Percentiles rank a stretch among this genome's conserved stretches.
phyloP scores from a whole-genome alignment of 805 yeast species.

The Kuraishia piskuri region DNA sequence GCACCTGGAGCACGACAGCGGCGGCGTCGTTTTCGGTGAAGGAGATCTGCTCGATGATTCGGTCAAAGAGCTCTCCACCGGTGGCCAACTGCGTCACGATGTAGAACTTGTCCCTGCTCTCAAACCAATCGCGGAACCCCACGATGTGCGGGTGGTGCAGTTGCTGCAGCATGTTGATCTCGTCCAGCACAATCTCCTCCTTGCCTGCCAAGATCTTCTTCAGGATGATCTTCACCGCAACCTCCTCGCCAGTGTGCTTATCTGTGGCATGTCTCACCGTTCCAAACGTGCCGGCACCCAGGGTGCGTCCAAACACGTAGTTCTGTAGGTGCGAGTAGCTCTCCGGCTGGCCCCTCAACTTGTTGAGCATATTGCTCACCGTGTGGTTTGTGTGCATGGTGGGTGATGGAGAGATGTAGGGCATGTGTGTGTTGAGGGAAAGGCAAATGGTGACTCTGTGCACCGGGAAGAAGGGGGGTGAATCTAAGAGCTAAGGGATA shows the following conservation, averaged over 20 bases:
- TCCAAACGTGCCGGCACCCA: constrained; percentile 96
- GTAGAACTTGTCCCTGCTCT: constrained; percentile 83
- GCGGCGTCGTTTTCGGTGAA: constrained; percentile 90
- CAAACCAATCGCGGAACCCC: constrained; percentile 89
- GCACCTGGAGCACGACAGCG: constrained; percentile 59
- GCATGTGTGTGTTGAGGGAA: too few species aligned
- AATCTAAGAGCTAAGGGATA: too few species aligned
- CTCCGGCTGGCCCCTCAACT: constrained; percentile 64
- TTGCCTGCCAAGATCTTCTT: constrained; percentile 79
- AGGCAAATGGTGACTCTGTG: too few species aligned
- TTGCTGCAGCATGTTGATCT: constrained; percentile 57
- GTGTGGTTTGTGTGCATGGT: background rate
- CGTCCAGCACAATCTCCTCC: constrained; percentile 63
- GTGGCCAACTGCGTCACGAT: constrained; percentile 91
- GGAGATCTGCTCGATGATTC: constrained; percentile 71
- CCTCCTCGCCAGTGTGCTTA: constrained; percentile 51
- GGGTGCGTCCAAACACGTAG: constrained; percentile 72
- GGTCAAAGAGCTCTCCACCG: constrained; percentile 92
- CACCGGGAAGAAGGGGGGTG: too few species aligned
- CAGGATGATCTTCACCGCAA: constrained; percentile 83
- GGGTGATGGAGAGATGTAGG: background rate
- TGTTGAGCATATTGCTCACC: constrained; percentile 40
- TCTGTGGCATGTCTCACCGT: constrained; percentile 70
- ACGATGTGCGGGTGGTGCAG: constrained; percentile 82
- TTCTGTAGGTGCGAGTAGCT: constrained; percentile 57